Percentiles rank a stretch among this genome's conserved stretches.
Conservation (phyloP, 192 early-diverging fungal species). For the Chytriomyces sp. region DNA sequence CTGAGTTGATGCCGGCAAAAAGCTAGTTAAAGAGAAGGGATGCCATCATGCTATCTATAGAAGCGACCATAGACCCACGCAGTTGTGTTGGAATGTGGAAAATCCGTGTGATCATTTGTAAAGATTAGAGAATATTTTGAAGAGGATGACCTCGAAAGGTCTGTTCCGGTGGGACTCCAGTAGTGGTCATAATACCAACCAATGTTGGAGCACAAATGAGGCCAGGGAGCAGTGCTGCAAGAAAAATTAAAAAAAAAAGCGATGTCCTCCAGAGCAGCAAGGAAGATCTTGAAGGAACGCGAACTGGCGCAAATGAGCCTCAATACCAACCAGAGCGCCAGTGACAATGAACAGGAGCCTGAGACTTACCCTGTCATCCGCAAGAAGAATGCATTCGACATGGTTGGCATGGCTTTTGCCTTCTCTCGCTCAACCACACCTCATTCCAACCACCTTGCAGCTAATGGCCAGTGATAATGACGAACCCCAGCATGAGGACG, state of each 20-base stretch:
- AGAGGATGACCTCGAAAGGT: too few relatives aligned
- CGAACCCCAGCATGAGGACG: constrained; percentile 27
- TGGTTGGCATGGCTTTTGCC: constrained; percentile 51
- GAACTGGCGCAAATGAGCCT: not conserved
- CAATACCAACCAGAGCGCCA: constrained; percentile 3
- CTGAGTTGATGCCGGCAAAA: constrained; percentile 86
- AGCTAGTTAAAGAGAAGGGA: constrained; percentile 84
- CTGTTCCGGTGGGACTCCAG: too few relatives aligned
- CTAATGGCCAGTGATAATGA: constrained; percentile 32
- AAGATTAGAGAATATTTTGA: too few relatives aligned
- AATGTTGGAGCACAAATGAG: too few relatives aligned
- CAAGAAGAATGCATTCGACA: constrained; percentile 61
- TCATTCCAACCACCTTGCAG: constrained; percentile 33
- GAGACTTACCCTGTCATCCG: constrained; percentile 23
- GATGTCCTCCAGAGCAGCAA: constrained; percentile 32
- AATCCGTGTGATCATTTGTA: constrained; percentile 53
- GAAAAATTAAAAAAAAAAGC: too few relatives aligned
- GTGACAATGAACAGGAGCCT: constrained; percentile 48
- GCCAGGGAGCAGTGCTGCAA: too few relatives aligned
- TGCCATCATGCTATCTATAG: constrained; percentile 78
- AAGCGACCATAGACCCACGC: constrained; percentile 87
- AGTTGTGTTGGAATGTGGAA: constrained; percentile 62
- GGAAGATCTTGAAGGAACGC: constrained; percentile 25
- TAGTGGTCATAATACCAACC: too few relatives aligned
- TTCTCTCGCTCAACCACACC: not conserved